These are phyloP conservation scores for Micromonas pusilla DNA, from an alignment of 139 green algal genomes.

Conservation along the genomic window DNA sequence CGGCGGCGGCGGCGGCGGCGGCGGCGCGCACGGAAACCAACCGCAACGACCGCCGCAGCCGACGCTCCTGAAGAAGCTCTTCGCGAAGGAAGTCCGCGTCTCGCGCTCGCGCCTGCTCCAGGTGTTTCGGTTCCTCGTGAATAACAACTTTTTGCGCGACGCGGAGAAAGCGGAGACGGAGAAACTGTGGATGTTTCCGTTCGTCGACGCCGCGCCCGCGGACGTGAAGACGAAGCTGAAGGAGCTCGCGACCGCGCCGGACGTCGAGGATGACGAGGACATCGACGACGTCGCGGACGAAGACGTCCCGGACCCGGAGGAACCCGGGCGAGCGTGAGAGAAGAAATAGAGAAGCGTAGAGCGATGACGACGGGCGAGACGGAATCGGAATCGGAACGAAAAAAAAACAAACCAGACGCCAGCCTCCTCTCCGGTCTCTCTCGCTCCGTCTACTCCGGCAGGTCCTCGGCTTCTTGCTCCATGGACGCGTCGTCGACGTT, in stretches of 20 bases:
- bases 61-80: slow-evolving; percentile 50
- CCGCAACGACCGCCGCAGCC: slow-evolving; percentile 10
- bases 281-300: neutral
- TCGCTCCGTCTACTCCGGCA: neutral
- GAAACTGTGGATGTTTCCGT: slow-evolving; percentile 6
- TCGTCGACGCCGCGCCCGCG: neutral
- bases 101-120: slow-evolving; percentile 46
- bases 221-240: neutral
- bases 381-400: too few relatives aligned
- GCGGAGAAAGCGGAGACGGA: neutral
- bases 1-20: too few relatives aligned
- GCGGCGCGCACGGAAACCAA: too few relatives aligned
- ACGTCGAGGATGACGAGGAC: neutral
- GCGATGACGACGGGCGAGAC: too few relatives aligned
- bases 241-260: neutral
- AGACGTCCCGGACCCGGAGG: neutral
- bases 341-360: neutral
- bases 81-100: slow-evolving; percentile 44
- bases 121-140: slow-evolving; percentile 49
- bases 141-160: slow-evolving; percentile 48
- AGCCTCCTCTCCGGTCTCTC: neutral
- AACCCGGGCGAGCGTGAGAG: neutral
- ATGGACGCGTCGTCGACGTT: neutral
- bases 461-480: neutral
- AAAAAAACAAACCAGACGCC: too few relatives aligned